These are phyloP conservation scores for Pythium rhizo-oryzae DNA, from an alignment of 352 stramenopile genomes.

Conservation along the genomic window DNA sequence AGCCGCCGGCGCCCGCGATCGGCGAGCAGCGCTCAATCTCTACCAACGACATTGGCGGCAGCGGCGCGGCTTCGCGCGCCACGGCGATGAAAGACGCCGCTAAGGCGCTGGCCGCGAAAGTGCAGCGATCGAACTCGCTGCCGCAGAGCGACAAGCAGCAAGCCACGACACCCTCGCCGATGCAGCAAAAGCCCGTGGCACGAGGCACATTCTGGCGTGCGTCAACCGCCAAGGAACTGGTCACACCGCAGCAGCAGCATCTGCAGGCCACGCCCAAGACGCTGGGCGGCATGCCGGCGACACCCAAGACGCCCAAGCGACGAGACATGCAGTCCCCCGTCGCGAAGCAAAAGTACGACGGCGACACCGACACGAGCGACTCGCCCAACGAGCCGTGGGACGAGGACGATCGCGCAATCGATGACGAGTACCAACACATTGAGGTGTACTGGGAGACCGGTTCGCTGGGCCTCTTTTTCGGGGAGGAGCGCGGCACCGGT, in stretches of 20 bases:
- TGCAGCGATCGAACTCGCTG: slow-evolving; percentile 62
- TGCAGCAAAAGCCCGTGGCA: slow-evolving; percentile 39
- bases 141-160: slow-evolving; percentile 53
- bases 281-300: slow-evolving; percentile 8
- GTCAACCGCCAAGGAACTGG: slow-evolving; percentile 41
- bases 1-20: slow-evolving; percentile 3
- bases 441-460: slow-evolving; percentile 84
- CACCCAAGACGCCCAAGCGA: slow-evolving; percentile 13
- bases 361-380: slow-evolving; percentile 24
- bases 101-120: slow-evolving; percentile 34
- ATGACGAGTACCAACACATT: slow-evolving; percentile 49
- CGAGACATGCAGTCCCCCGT: slow-evolving; percentile 23
- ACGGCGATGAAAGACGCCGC: slow-evolving; percentile 33
- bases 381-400: slow-evolving; percentile 18
- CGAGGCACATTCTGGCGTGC: slow-evolving; percentile 68
- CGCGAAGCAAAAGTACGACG: slow-evolving; percentile 27
- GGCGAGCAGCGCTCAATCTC: slow-evolving; percentile 49
- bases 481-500: slow-evolving; percentile 66
- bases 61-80: slow-evolving; percentile 3
- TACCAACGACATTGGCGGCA: slow-evolving; percentile 30
- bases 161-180: slow-evolving; percentile 2
- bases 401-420: slow-evolving; percentile 12
- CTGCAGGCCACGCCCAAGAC: slow-evolving; percentile 13
- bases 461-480: slow-evolving; percentile 84
- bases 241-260: not conserved